phyloP scores from a whole-genome alignment of 257 asterid genomes.

The Jaltomata sinuosa region DNA sequence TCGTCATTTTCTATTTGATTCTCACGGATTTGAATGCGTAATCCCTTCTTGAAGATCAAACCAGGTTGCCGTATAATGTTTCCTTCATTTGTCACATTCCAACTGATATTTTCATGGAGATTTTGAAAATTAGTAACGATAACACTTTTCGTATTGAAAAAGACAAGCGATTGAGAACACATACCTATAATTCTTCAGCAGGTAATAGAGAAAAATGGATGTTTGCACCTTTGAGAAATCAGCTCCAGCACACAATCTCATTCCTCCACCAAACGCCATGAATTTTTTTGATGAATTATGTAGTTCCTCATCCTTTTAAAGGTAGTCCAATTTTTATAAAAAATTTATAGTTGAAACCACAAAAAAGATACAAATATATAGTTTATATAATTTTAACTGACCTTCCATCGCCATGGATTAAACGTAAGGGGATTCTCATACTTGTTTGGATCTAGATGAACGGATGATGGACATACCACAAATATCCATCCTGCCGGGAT shows the following conservation, averaged over 20 bases:
- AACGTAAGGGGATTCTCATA: conserved; percentile 20
- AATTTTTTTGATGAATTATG: conserved; percentile 7
- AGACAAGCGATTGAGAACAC: too few species aligned
- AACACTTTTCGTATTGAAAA: too few species aligned
- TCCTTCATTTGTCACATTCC: neutral
- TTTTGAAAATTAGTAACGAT: too few species aligned
- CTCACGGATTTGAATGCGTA: too few species aligned
- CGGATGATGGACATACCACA: conserved; percentile 8
- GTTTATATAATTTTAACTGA: neutral
- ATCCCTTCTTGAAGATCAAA: neutral
- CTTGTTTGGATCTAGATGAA: too few species aligned
- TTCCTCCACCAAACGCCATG: conserved; percentile 27
- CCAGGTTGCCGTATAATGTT: neutral
- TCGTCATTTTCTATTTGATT: too few species aligned
- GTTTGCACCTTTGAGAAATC: too few species aligned
- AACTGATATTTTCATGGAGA: too few species aligned
- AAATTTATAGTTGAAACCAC: too few species aligned
- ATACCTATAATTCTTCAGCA: conserved; percentile 20
- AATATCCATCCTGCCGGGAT: conserved; percentile 30
- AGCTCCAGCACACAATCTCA: conserved; percentile 25
- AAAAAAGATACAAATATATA: too few species aligned
- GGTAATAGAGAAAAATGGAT: conserved; percentile 19
- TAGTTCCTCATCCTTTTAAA: neutral
- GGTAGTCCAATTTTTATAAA: neutral
- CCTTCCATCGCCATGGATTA: conserved; percentile 32